Conservation (phyloP, 208 protist genomes). For the Crithidia brevicula region DNA sequence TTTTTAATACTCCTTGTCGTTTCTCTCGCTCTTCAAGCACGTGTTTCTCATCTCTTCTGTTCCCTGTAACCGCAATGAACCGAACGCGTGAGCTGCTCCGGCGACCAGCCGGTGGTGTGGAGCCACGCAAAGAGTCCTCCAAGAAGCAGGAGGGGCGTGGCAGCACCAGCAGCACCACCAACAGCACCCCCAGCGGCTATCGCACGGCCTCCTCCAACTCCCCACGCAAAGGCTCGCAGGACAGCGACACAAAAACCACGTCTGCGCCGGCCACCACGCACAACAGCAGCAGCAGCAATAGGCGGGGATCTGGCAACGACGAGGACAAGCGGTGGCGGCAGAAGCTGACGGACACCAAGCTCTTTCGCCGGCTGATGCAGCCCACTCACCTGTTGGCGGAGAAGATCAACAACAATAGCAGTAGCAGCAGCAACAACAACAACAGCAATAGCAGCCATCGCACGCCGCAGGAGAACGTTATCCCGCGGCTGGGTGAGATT, state of each 20-base stretch:
- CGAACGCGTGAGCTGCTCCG: constrained; percentile 24
- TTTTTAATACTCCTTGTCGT: background rate
- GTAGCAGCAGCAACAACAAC: background rate
- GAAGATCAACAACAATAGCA: background rate
- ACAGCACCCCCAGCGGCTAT: background rate
- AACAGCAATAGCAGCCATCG: too few species aligned
- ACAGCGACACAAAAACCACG: background rate
- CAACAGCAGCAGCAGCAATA: background rate
- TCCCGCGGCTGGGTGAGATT: constrained; percentile 28
- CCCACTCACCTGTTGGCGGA: background rate
- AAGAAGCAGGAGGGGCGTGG: background rate
- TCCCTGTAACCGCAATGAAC: constrained; percentile 10
- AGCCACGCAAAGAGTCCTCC: constrained; percentile 1
- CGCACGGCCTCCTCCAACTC: background rate
- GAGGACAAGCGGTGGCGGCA: constrained; percentile 30
- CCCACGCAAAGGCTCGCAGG: background rate
- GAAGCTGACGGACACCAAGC: constrained; percentile 28
- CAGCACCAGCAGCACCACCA: too few species aligned
- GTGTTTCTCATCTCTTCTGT: background rate
- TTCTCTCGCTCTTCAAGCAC: too few species aligned
- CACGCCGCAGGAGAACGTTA: background rate
- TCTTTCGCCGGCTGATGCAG: constrained; percentile 34
- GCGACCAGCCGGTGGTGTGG: constrained; percentile 14
- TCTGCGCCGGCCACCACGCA: background rate
- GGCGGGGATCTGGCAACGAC: background rate